Base-by-base conservation (phyloP, 495 filamentous ascomycete species). In the Tetracladium marchalianum region DNA sequence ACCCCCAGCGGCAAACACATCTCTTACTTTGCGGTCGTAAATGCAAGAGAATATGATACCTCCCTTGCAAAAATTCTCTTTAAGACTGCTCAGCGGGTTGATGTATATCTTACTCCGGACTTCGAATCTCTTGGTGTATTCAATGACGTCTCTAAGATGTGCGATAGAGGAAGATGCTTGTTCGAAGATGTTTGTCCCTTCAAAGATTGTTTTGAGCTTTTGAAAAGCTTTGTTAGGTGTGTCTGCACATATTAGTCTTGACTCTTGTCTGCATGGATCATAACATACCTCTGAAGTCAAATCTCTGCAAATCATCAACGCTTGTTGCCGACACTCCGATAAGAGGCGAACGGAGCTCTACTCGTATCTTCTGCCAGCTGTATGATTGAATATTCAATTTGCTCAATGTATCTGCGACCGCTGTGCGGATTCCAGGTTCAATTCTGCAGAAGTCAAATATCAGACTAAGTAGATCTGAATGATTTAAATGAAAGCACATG, bases 401-500 rank as follows among this genome's bases (percentile, higher is more conserved):
- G 65, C 86, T 94, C 35, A 97, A 66, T 3, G 81, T 76, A 40
- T 97, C 92, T 54, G 92, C 90, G 3, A 84, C 82, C 10, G 73
- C 65, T 11, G 81, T 72, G 24, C 85, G 76, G 38, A 85, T 80
- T 5, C 76, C 68, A 31, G 70, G 51, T 19, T 80, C 80, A 17
- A 98, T 84, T 38, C 84, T 73, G 51, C 89, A 96, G 51, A 84
- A 89, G 18, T 93, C 87, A 65, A 98, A 83, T 39, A 97, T 83
- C 16, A 85, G 63, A 37, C 87, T 76, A 16, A 98, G 67, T 12
- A 98, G 68, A 57, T 86, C 80, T 0, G 87, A 86, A 61, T 98
- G 92, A 43, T 94, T 93, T 39, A 98, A 66, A 54, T 96, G 80
- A 60, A 95, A 96, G 60, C 89, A 95, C 75, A 95, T 88, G 17